Evolutionary conservation across 2,329 filamentous ascomycete genomes (phyloP).

Genomic region (Lachnellula subtilissima): DNA sequence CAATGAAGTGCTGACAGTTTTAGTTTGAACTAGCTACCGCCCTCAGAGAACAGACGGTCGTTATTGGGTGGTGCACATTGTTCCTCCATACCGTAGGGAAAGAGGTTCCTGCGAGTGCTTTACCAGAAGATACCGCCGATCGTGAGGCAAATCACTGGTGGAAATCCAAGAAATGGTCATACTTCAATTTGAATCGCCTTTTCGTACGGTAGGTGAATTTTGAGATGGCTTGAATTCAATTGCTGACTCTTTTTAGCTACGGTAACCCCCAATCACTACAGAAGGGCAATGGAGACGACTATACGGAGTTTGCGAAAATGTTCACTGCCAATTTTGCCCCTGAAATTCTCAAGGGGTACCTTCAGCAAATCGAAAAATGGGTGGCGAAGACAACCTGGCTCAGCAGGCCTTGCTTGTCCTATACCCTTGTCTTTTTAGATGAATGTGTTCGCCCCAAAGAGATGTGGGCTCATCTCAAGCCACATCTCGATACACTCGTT

Average conservation of each 20-base stretch:
- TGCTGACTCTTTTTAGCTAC: constrained; percentile 55
- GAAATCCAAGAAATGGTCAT: constrained; percentile 99
- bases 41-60: constrained; percentile 73
- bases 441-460: constrained; percentile 96
- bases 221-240: not conserved
- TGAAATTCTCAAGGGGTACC: constrained; percentile 92
- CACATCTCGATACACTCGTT: constrained; percentile 87
- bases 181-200: constrained; percentile 92
- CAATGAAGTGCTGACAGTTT: constrained; percentile 30
- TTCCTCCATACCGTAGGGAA: constrained; percentile 90
- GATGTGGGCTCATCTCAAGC: constrained; percentile 92
- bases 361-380: constrained; percentile 95
- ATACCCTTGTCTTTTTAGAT: constrained; percentile 91
- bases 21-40: constrained; percentile 81
- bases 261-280: constrained; percentile 77
- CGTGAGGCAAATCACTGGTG: constrained; percentile 96
- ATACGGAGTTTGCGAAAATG: constrained; percentile 77
- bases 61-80: constrained; percentile 93
- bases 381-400: constrained; percentile 92
- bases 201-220: constrained; percentile 70
- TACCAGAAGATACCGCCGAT: constrained; percentile 75
- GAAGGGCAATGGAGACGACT: constrained; percentile 69
- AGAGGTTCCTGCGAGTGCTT: constrained; percentile 69
- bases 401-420: constrained; percentile 88
- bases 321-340: constrained; percentile 91